Evolutionary conservation across 768 basidiomycete genomes (phyloP).

Genomic region (Lentinula sp.): DNA sequence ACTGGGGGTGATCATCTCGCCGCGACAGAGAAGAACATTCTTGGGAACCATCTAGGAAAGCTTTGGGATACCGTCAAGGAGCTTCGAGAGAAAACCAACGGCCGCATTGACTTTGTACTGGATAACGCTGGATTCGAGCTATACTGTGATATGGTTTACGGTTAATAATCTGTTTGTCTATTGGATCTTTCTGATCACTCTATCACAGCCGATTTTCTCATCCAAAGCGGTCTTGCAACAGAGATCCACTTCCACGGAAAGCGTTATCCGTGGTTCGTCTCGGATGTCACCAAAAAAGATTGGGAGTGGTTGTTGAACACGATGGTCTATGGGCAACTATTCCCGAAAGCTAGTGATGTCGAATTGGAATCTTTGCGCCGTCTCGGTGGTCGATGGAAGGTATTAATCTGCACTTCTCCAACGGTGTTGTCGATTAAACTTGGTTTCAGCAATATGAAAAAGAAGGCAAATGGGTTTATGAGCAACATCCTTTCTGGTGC

Average conservation of each 20-base stretch:
- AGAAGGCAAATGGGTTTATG: slow-evolving; percentile 91
- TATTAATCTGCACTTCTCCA: slow-evolving; percentile 16
- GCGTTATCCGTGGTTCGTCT: slow-evolving; percentile 92
- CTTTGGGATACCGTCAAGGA: slow-evolving; percentile 73
- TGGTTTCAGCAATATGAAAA: slow-evolving; percentile 73
- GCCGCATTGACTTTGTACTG: slow-evolving; percentile 75
- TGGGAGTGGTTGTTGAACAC: slow-evolving; percentile 90
- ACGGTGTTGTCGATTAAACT: neutral
- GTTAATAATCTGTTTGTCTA: slow-evolving; percentile 28
- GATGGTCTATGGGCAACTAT: slow-evolving; percentile 89
- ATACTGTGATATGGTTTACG: slow-evolving; percentile 84
- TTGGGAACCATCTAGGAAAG: slow-evolving; percentile 73
- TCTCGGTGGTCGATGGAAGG: slow-evolving; percentile 89
- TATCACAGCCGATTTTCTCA: slow-evolving; percentile 76
- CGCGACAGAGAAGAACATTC: slow-evolving; percentile 92
- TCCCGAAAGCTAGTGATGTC: slow-evolving; percentile 73
- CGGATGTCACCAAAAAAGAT: slow-evolving; percentile 88
- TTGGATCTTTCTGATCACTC: slow-evolving; percentile 3
- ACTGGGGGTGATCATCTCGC: slow-evolving; percentile 95
- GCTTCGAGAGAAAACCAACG: slow-evolving; percentile 63
- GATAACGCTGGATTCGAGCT: slow-evolving; percentile 89
- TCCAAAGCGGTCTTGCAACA: slow-evolving; percentile 81
- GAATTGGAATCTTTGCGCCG: slow-evolving; percentile 77
- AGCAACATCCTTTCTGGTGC: slow-evolving; percentile 93
- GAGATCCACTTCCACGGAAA: slow-evolving; percentile 94